Base-by-base conservation (phyloP, 495 filamentous ascomycete genomes). In the Lepidopterella palustris region DNA sequence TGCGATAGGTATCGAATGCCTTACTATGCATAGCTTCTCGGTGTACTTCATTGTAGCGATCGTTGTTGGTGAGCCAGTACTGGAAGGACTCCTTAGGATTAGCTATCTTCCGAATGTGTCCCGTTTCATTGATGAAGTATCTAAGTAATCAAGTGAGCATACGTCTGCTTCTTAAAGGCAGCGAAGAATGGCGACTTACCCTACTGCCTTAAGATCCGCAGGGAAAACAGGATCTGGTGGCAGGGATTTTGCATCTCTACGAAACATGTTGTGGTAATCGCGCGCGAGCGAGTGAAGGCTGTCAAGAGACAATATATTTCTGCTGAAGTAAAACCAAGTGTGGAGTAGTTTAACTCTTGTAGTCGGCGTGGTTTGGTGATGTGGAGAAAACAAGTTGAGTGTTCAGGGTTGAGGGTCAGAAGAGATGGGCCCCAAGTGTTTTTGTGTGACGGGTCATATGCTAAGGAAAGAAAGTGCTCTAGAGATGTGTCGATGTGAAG, bases 221-320 rank as follows among this genome's bases (percentile, higher is more conserved):
- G 82, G 79, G 63, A 85, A 92, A 13, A 73, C 54, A 3, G 87
- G 82, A 65, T 95, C 91, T 21, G 74, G 58, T n/a, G 88, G 88
- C 5, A 95, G 82, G 76, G 81, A 71, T 62, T 75, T 72, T 72
- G 77, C 73, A 58, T 76, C 71, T 60, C 85, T 83, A 68, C 82
- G 76, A 68, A 90, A 92, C 90, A 95, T 92, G 51, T 32, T 59
- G 35, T 10, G 35, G 13, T 42, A 3, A 18, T 42, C 13, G 35
- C 18, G 18, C 13, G 18, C 3, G 18, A 10, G 35, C 10, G 10
- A 42, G 18, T 3, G 3, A 3, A 10, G 9, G 3, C 9, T 42
- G 9, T 42, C 35, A 42, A 42, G n/a, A n/a, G n/a, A n/a, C n/a
- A n/a, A n/a, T n/a, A n/a, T n/a, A n/a, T n/a, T n/a, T n/a, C n/a